Evolutionary conservation across 768 basidiomycete genomes (phyloP).

Genomic region (Suillus placidus): DNA sequence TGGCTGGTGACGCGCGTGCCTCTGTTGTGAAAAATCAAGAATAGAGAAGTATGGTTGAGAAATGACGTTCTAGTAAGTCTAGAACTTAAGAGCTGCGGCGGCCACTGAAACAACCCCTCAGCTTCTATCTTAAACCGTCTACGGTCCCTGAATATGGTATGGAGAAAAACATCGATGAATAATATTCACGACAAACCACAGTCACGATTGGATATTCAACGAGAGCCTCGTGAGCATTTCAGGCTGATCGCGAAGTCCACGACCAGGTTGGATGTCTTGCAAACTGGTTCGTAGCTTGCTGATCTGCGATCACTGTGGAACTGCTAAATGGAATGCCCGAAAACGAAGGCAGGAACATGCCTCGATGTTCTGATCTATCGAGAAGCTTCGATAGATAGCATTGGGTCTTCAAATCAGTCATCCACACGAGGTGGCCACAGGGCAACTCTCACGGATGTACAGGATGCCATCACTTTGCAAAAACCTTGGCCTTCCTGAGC

Average conservation of each 20-base stretch:
- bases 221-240: not conserved
- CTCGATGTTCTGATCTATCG: slow-evolving; percentile 4
- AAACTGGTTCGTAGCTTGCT: slow-evolving; percentile 6
- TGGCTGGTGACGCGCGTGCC: too few species aligned
- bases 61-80: not conserved
- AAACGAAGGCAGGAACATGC: not conserved
- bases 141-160: not conserved
- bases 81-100: not conserved
- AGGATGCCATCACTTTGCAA: not conserved
- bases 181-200: not conserved
- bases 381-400: slow-evolving; percentile 5
- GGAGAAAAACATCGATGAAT: not conserved
- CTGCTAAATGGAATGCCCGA: slow-evolving; percentile 1
- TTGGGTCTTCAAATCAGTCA: not conserved
- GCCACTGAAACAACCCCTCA: not conserved
- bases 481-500: not conserved
- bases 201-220: not conserved
- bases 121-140: not conserved
- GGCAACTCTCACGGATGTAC: slow-evolving; percentile 6
- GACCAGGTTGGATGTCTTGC: not conserved
- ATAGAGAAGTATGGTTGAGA: not conserved
- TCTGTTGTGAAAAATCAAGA: not conserved
- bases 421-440: not conserved
- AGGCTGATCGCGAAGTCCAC: not conserved
- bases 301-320: slow-evolving; percentile 3